These are phyloP conservation scores for Penicillium lividum DNA, from an alignment of 495 filamentous ascomycete species.

Conservation along the genomic window DNA sequence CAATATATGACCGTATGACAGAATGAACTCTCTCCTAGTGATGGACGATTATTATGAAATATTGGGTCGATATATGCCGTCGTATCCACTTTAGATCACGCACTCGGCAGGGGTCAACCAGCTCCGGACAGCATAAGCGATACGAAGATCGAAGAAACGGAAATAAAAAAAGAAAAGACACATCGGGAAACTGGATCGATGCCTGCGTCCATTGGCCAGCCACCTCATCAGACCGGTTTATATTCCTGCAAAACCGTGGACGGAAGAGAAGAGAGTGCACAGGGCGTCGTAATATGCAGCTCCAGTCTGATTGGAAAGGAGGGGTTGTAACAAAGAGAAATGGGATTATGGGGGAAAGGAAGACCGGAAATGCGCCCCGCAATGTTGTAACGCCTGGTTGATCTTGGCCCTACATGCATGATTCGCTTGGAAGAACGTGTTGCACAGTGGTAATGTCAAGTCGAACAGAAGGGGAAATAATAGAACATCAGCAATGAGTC, in stretches of 20 bases:
- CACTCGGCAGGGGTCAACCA: conserved; percentile 3
- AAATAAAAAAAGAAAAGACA: conserved; percentile 9
- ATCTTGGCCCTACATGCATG: conserved; percentile 15
- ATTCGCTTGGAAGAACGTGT: conserved; percentile 14
- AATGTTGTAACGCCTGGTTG: conserved; percentile 16
- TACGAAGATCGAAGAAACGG: conserved; percentile 4
- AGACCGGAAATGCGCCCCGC: conserved; percentile 11
- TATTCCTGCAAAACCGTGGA: conserved; percentile 7
- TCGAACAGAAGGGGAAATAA: neutral
- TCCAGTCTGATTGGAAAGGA: conserved; percentile 16
- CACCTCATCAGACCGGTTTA: conserved; percentile 19
- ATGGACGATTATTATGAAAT: neutral
- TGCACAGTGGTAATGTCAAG: neutral
- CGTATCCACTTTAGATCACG: conserved; percentile 7
- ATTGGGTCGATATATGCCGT: neutral
- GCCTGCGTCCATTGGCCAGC: conserved; percentile 27
- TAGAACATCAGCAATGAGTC: conserved; percentile 4
- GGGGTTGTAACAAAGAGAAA: conserved; percentile 11
- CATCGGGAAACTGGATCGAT: conserved; percentile 14
- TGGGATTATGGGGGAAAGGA: neutral
- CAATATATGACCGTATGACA: neutral
- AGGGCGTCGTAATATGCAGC: conserved; percentile 15
- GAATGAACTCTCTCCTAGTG: neutral
- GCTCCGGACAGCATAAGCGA: conserved; percentile 2
- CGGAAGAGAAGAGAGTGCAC: neutral